A percentile compares a stretch with the other conserved stretches of the same genome.
phyloP scores from a whole-genome alignment of 441 rosid genomes.

The Biscutella laevigata region DNA sequence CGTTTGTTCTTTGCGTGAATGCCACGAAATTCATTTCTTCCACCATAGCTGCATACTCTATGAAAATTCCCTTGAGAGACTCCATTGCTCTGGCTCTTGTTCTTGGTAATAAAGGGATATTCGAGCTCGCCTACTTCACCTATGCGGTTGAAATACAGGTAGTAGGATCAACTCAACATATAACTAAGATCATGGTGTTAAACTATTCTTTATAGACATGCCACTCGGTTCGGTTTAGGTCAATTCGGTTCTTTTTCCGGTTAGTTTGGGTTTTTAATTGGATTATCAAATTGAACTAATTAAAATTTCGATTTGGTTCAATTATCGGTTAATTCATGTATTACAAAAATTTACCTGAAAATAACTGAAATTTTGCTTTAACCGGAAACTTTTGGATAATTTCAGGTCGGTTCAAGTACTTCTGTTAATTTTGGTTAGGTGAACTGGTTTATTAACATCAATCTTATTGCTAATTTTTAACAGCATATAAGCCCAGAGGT shows the following conservation, averaged over 20 bases:
- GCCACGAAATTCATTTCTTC: conserved; percentile 13
- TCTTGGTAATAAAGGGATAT: conserved; percentile 22
- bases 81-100: conserved; percentile 31
- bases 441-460: neutral
- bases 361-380: no score
- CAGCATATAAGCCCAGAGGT: conserved; percentile 11
- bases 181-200: neutral
- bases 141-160: conserved; percentile 20
- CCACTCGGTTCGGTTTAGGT: no score
- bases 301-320: no score
- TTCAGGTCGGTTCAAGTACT: no score
- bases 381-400: no score
- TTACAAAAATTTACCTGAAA: no score
- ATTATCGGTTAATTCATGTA: no score
- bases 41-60: conserved; percentile 6
- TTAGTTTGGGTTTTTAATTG: no score
- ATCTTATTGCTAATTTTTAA: neutral
- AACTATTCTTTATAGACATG: no score
- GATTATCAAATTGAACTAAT: no score
- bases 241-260: no score
- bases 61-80: conserved; percentile 25
- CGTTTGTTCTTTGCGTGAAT: conserved; percentile 18
- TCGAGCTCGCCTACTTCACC: conserved; percentile 28
- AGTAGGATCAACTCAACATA: neutral
- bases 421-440: no score